Percentiles rank a stretch among this genome's conserved stretches.
Conservation (phyloP, 805 yeast species). For the Torulaspora indica region DNA sequence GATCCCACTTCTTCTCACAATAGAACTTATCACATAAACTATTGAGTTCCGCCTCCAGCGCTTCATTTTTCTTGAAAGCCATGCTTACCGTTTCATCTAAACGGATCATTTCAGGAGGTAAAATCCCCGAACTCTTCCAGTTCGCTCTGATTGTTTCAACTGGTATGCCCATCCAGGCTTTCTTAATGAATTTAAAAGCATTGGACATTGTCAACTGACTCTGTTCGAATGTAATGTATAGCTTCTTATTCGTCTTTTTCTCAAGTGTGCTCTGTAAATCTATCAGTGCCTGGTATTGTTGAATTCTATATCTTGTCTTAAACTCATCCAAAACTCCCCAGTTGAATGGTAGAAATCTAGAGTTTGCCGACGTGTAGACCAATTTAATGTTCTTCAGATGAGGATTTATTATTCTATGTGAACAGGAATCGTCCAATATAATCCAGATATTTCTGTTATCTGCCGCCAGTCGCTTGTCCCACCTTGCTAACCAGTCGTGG, state of each 20-base stretch:
- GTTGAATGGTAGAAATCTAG: conserved; percentile 53
- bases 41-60: conserved; percentile 40
- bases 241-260: conserved; percentile 16
- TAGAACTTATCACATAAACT: conserved; percentile 45
- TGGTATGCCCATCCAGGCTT: conserved; percentile 49
- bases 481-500: conserved; percentile 54
- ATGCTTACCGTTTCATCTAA: conserved; percentile 30
- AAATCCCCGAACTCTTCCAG: conserved; percentile 43
- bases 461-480: conserved; percentile 53
- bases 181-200: conserved; percentile 54
- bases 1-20: conserved; percentile 55
- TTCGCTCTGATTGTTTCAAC: conserved; percentile 38
- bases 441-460: conserved; percentile 50
- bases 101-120: conserved; percentile 35
- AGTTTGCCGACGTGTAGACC: conserved; percentile 38
- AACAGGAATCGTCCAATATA: conserved; percentile 55
- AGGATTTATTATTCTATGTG: conserved; percentile 54
- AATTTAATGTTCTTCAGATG: conserved; percentile 43
- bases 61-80: conserved; percentile 36
- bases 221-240: conserved; percentile 35
- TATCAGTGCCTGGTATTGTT: conserved; percentile 45
- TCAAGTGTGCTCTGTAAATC: conserved; percentile 29
- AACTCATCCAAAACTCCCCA: conserved; percentile 63
- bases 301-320: conserved; percentile 52
- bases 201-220: conserved; percentile 49